Conservation (phyloP, 2,329 filamentous ascomycete genomes). For the Colletotrichum horii region DNA sequence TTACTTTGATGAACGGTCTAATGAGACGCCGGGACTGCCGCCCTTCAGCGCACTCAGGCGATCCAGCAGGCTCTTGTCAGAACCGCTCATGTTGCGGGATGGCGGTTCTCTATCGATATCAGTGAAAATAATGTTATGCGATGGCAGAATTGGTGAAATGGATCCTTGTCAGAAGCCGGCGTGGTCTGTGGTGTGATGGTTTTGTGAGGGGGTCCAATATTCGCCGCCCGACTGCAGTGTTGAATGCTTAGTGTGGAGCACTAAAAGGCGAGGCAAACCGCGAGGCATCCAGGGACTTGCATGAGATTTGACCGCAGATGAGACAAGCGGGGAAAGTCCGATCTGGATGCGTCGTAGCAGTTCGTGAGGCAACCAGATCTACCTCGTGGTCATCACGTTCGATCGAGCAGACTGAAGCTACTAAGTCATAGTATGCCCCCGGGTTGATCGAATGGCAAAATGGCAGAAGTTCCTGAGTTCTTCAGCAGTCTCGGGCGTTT, state of each 20-base stretch:
- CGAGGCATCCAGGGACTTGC: constrained; percentile 9
- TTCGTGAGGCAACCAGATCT: not conserved
- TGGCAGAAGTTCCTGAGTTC: not conserved
- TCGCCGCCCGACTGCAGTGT: not conserved
- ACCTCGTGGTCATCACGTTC: not conserved
- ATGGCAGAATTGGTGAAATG: not conserved
- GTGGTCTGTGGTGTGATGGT: not conserved
- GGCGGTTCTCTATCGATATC: not conserved
- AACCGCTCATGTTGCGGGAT: not conserved
- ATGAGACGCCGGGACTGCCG: constrained; percentile 28
- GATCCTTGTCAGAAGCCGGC: not conserved
- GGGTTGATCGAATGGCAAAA: not conserved
- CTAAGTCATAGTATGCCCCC: not conserved
- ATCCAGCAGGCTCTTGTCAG: constrained; percentile 55
- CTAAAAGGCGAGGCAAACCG: not conserved
- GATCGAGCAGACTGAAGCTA: not conserved
- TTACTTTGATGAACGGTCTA: constrained; percentile 45
- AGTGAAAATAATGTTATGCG: not conserved
- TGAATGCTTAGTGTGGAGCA: not conserved
- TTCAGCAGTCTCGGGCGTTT: not conserved
- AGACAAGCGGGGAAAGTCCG: not conserved
- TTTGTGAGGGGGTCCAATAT: not conserved
- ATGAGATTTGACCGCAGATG: not conserved
- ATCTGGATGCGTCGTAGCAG: not conserved
- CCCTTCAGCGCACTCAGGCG: constrained; percentile 59